Base-by-base conservation (phyloP, 2,329 filamentous ascomycete species). In the Botryosphaeria agaves region DNA sequence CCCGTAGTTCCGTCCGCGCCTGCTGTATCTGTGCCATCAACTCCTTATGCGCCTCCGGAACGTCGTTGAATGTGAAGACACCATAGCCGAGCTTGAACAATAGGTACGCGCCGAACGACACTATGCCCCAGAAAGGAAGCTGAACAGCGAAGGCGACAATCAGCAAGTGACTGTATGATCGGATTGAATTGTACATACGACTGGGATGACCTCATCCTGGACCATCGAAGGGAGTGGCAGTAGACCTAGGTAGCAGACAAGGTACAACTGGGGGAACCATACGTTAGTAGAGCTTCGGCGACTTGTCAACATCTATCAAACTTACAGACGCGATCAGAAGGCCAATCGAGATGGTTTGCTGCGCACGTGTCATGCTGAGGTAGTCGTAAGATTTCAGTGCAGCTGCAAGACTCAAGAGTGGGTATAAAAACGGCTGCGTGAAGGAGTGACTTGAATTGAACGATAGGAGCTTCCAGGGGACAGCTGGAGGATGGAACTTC, bases 41-140 rank as follows among this genome's bases (percentile, higher is more conserved):
- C 59, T 94, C 85, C 51, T 76, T 72, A 57, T 95, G 79, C 31
- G 89, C 89, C 37, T 82, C 70, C 32, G 87, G 85, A 29, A 91
- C 83, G 56, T 95, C 85, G 64, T 93, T 89, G 69, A 98, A 98
- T 34, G 83, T 93, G 51, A 93, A 66, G 44, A 98, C 81, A 40
- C 89, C 89, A 62, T 74, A 79, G 46, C 89, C 89, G 38, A 98
- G 77, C 45, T 83, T 82, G 61, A 78, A 83, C 40, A 98, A 76
- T 14, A 98, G 76, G 58, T 84, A 85, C 38, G 85, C 79, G 56
- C 85, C 89, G 50, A 95, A 85, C 14, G 80, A 75, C 41, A 98
- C 80, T 44, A 95, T 65, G 28, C 72, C 73, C 80, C 87, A 98
- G 62, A 94, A 81, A 33, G 89, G 89, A 28, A 95, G 70, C 85